phyloP scores from a whole-genome alignment of 139 green algal species.

The Asterochloris sp. region DNA sequence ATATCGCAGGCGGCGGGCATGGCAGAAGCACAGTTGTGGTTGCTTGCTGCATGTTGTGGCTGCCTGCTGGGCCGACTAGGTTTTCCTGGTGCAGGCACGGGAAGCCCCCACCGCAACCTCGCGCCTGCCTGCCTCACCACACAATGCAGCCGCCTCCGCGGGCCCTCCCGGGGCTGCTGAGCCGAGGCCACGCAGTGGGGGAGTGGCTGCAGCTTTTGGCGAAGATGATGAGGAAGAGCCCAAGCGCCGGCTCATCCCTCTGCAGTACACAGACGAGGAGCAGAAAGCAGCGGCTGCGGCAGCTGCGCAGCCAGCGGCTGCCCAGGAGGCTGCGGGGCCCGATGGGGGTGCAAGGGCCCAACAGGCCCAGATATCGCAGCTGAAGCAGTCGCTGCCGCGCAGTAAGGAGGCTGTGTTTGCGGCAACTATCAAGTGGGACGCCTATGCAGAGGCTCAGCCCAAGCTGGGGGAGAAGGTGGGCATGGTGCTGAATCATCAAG shows the following conservation, averaged over 20 bases:
- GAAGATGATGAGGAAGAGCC: constrained; percentile 68
- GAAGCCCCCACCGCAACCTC: too few relatives aligned
- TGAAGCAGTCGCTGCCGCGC: constrained; percentile 81
- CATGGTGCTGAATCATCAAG: constrained; percentile 1
- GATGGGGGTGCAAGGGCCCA: constrained; percentile 19
- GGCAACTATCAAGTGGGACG: constrained; percentile 71
- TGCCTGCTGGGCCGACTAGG: too few relatives aligned
- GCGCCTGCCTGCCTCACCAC: too few relatives aligned
- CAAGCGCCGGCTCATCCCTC: constrained; percentile 56
- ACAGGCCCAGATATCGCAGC: constrained; percentile 34
- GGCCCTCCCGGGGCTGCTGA: not conserved
- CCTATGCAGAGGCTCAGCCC: constrained; percentile 47
- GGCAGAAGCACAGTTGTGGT: too few relatives aligned
- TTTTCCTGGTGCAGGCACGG: too few relatives aligned
- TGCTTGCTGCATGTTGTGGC: too few relatives aligned
- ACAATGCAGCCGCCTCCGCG: too few relatives aligned
- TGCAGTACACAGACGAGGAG: constrained; percentile 81
- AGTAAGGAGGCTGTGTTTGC: constrained; percentile 63
- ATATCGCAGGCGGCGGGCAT: too few relatives aligned
- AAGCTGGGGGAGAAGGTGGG: constrained; percentile 40
- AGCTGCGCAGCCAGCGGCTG: constrained; percentile 1
- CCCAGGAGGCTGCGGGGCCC: constrained; percentile 15
- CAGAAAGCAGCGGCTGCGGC: constrained; percentile 33
- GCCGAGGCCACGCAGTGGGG: not conserved
- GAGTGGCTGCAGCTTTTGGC: constrained; percentile 47